Base-by-base conservation (phyloP, 2,329 filamentous ascomycete species). In the Harringtonia aguacate region DNA sequence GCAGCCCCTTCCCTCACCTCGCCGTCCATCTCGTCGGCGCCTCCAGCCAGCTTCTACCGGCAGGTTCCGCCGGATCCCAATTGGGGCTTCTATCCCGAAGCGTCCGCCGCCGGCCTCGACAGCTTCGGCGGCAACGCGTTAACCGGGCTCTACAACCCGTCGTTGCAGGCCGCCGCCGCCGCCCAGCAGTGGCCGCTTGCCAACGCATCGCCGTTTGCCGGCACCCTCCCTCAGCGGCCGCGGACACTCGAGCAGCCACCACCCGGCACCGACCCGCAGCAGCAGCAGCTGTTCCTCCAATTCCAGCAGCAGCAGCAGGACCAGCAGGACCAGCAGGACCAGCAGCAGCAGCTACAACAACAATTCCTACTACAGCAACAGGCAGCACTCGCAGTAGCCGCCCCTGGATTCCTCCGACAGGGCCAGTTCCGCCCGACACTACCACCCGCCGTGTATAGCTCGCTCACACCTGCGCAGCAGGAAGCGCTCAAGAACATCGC, bases 401-500 rank as follows among this genome's bases (percentile, higher is more conserved):
- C n/a, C n/a, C n/a, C n/a, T n/a, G n/a, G n/a, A n/a, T n/a, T 44
- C 58, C 49, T 39, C 61, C 36, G 57, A 66, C 47, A 45, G 46
- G 24, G 24, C 44, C 44, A 53, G 46, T 43, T 51, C 45, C 56
- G 54, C 5, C 47, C 53, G 14, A 61, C 57, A 34, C 52, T 59
- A 15, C 46, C 58, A 27, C 55, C 62, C 38, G 56, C 58, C 30
- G 53, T 60, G 14, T 55, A 67, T 40, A 63, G 59, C 50, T 60
- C 59, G 4, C 61, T 81, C 44, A 79, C 74, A 30, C 69, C 70
- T 28, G 75, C 75, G 21, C 70, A 79, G 56, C 73, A 77, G 55
- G 75, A 80, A 56, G 71, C 74, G 55, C 64, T 81, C 38, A 73
- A 72, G 52, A 76, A 68, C 49, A 80, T 81, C 55, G 77, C 77